phyloP scores from a whole-genome alignment of 2,329 filamentous ascomycete species.

The Lasiodiplodia citricola region DNA sequence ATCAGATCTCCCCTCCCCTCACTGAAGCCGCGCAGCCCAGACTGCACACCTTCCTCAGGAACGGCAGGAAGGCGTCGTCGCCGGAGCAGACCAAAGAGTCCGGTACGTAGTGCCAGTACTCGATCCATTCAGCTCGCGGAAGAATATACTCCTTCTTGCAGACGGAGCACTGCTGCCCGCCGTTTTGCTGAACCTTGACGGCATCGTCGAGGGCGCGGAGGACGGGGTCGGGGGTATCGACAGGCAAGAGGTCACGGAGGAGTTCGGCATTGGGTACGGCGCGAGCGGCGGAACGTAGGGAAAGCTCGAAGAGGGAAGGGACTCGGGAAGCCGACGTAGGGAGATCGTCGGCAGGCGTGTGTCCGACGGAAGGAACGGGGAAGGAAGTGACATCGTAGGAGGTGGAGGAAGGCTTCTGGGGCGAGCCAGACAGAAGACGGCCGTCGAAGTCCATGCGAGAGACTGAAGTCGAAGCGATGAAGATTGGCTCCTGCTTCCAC shows the following conservation, averaged over 20 bases:
- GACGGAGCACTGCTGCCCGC: constrained; percentile 24
- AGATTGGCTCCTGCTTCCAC: constrained; percentile 29
- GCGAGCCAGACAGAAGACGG: constrained; percentile 16
- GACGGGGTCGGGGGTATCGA: constrained; percentile 15
- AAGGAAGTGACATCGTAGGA: neutral
- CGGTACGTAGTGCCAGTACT: constrained; percentile 29
- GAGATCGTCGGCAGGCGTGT: constrained; percentile 17
- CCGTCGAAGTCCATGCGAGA: constrained; percentile 39
- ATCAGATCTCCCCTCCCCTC: constrained; percentile 12
- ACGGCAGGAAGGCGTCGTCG: constrained; percentile 23
- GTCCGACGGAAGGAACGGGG: constrained; percentile 18
- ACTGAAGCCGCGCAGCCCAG: constrained; percentile 24
- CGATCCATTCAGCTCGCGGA: constrained; percentile 30
- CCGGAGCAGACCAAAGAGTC: constrained; percentile 18
- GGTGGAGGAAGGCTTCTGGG: constrained; percentile 3
- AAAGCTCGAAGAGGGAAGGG: constrained; percentile 45
- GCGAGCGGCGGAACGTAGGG: constrained; percentile 32
- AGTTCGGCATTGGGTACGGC: neutral
- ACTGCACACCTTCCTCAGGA: constrained; percentile 26
- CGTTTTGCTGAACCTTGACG: neutral
- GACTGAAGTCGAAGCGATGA: constrained; percentile 27
- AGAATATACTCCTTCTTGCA: constrained; percentile 27
- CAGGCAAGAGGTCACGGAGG: constrained; percentile 5
- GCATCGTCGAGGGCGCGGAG: constrained; percentile 8
- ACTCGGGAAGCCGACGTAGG: constrained; percentile 21